Conservation (phyloP, 768 basidiomycete species). For the Lactarius akahatsu region DNA sequence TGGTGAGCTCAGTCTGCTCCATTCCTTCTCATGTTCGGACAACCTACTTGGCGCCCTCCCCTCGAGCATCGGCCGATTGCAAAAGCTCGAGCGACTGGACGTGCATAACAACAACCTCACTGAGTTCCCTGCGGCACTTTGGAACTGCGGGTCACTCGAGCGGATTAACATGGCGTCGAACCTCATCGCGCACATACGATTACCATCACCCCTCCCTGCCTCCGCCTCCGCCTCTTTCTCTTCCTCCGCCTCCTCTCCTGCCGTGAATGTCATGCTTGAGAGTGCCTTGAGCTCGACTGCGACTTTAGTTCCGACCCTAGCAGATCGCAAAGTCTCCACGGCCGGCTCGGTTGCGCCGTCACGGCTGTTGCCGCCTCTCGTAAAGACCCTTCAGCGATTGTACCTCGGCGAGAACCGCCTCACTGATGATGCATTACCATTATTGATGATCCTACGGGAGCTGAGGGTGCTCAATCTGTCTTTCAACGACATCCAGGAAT, state of each 20-base stretch:
- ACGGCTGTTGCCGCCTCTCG: constrained; percentile 54
- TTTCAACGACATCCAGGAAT: constrained; percentile 91
- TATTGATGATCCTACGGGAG: constrained; percentile 71
- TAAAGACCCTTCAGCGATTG: constrained; percentile 68
- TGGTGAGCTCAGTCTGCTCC: constrained; percentile 68
- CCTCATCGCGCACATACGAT: constrained; percentile 68
- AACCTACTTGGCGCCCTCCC: constrained; percentile 83
- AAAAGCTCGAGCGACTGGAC: constrained; percentile 73
- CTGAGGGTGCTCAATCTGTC: constrained; percentile 85
- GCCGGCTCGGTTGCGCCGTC: constrained; percentile 32
- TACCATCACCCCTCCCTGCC: constrained; percentile 44
- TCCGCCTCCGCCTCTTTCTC: constrained; percentile 27
- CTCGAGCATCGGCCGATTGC: constrained; percentile 67
- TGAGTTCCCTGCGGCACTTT: constrained; percentile 71
- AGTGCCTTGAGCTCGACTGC: constrained; percentile 22
- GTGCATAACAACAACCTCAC: constrained; percentile 89
- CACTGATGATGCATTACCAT: constrained; percentile 73
- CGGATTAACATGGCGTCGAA: constrained; percentile 89
- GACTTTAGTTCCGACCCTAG: constrained; percentile 8
- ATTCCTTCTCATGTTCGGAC: constrained; percentile 82
- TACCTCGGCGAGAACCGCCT: constrained; percentile 90
- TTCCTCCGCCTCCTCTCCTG: not conserved
- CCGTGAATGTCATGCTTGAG: not conserved
- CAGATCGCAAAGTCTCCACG: constrained; percentile 48
- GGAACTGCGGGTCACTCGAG: constrained; percentile 75